phyloP scores from a whole-genome alignment of 257 asterid species.

The Dorcoceras hygrometricum region DNA sequence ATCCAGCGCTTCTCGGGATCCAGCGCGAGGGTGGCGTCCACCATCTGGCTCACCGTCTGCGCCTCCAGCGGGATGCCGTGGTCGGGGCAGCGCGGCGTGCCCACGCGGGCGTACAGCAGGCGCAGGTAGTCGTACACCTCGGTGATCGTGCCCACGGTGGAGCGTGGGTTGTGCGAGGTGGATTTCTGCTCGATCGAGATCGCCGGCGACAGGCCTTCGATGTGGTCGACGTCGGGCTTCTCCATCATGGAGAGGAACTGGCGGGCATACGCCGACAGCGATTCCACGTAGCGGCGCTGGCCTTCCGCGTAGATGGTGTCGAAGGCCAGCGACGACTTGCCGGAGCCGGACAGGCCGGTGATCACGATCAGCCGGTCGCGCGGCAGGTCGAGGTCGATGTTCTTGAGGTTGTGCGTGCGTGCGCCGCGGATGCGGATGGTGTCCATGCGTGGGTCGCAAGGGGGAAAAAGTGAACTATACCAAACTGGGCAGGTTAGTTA shows the following conservation, averaged over 20 bases:
- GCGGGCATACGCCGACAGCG: neutral
- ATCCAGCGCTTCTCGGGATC: too few species aligned
- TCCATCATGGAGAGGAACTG: neutral
- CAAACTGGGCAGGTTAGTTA: too few species aligned
- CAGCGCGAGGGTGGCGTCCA: too few species aligned
- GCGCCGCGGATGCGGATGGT: neutral
- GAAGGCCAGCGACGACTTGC: neutral
- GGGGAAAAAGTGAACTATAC: too few species aligned
- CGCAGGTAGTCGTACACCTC: neutral
- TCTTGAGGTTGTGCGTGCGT: neutral
- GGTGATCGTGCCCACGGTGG: neutral
- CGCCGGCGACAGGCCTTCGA: neutral
- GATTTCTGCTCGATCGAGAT: neutral
- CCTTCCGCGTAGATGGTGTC: neutral
- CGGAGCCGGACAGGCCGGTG: neutral
- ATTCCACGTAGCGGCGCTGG: constrained; percentile 2
- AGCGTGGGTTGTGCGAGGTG: neutral
- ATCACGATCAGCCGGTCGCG: neutral
- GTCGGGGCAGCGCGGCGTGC: neutral
- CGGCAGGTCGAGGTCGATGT: neutral
- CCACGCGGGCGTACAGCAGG: neutral
- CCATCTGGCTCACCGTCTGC: neutral
- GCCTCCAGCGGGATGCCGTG: neutral
- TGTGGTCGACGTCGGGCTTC: neutral
- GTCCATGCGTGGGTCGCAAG: too few species aligned